These are phyloP conservation scores for Apiospora pterosperma DNA, from an alignment of 2,329 filamentous ascomycete genomes.

Conservation along the genomic window DNA sequence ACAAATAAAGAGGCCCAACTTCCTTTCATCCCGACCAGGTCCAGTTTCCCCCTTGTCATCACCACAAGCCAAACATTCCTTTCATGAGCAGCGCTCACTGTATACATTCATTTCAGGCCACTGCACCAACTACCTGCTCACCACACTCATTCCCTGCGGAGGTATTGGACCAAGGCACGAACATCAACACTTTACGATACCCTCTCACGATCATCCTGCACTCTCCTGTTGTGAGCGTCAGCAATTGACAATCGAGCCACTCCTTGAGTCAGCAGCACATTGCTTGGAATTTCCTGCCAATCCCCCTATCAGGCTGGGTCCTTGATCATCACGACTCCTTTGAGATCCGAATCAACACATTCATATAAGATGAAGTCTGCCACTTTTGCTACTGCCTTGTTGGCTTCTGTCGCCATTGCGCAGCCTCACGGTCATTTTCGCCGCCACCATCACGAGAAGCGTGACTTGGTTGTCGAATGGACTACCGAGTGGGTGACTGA, in stretches of 20 bases:
- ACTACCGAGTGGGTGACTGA: conserved; percentile 49
- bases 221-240: not conserved
- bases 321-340: not conserved
- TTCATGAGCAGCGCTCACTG: conserved; percentile 31
- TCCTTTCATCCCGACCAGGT: conserved; percentile 12
- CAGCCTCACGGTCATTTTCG: conserved; percentile 45
- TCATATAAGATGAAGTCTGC: conserved; percentile 42
- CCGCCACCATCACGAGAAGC: conserved; percentile 32
- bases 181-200: not conserved
- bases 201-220: conserved; percentile 1
- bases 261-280: not conserved
- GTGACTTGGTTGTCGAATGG: conserved; percentile 42
- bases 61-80: conserved; percentile 21
- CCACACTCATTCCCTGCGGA: conserved; percentile 24
- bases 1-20: conserved; percentile 17
- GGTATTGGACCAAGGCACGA: not conserved
- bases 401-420: conserved; percentile 45
- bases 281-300: not conserved
- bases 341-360: conserved; percentile 11
- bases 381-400: conserved; percentile 35
- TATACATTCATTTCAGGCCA: conserved; percentile 28
- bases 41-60: conserved; percentile 11
- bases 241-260: not conserved
- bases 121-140: conserved; percentile 14
- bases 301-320: conserved; percentile 5